phyloP scores from a whole-genome alignment of 306 rosid genomes.

The Cicer arietinum region DNA sequence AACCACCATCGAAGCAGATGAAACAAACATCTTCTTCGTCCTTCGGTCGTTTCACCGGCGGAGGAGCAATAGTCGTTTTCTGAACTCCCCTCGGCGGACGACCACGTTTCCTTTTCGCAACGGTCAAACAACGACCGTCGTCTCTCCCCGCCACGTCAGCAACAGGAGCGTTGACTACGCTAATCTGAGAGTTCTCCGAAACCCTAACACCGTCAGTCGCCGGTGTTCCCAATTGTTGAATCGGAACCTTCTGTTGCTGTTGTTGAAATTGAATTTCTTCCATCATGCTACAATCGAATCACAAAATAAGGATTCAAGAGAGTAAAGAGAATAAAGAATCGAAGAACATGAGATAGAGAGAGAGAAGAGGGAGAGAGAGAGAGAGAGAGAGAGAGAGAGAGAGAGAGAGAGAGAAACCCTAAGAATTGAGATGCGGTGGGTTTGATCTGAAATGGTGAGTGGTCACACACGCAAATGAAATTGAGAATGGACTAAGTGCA shows the following conservation, averaged over 20 bases:
- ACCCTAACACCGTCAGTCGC: background rate
- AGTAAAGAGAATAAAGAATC: background rate
- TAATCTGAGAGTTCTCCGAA: constrained; percentile 46
- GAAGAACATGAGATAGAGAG: background rate
- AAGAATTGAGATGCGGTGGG: constrained; percentile 56
- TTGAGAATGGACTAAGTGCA: constrained; percentile 51
- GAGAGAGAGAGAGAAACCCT: constrained; percentile 61
- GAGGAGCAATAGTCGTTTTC: background rate
- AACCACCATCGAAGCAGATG: constrained; percentile 96
- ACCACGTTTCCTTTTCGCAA: constrained; percentile 68
- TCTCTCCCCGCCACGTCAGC: constrained; percentile 25
- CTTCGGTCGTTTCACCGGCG: constrained; percentile 50
- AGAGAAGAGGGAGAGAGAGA: background rate
- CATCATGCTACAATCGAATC: background rate
- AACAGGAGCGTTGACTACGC: constrained; percentile 40
- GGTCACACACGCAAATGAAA: constrained; percentile 52
- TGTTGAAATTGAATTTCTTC: constrained; percentile 22
- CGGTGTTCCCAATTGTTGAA: background rate
- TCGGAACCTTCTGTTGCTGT: background rate
- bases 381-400: background rate
- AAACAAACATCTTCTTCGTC: constrained; percentile 97
- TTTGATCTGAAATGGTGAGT: constrained; percentile 41
- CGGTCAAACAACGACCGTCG: background rate
- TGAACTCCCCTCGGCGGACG: constrained; percentile 73
- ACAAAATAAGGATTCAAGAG: background rate